Evolutionary conservation across 2,329 filamentous ascomycete genomes (phyloP), one percentile per base, ranked within the genome.

Genomic region (Phaeophleospora eucalypticola): DNA sequence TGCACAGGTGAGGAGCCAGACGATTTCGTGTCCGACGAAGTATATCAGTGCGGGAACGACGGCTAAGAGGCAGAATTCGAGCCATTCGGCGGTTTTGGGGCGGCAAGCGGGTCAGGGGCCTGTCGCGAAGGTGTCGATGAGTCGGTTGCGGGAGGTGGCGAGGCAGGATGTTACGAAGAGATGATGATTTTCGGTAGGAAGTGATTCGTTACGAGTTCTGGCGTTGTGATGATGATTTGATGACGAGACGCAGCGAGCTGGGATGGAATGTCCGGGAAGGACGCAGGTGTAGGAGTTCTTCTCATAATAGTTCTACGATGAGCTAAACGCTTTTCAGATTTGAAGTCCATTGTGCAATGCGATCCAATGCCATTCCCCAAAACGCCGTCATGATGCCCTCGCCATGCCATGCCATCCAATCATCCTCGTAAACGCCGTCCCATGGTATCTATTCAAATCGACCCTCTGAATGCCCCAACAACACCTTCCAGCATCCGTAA

Each of bases 401-500:
- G 24, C 24, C 24, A 29, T n/a, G n/a, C 33, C n/a, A 32, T 36
- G 34, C 34, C 21, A 40, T 27, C 35, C 16, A 16, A 44, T 44
- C 35, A 34, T 35, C 17, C 6, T 4, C 24, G 3, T n/a, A 19
- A 34, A 20, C 36, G 17, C 15, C 34, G 24, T 7, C 6, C 6
- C 24, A 29, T 7, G n/a, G n/a, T n/a, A 29, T 12, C 24, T 12
- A 6, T 7, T 45, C 39, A 47, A 10, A 47, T 9, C 19, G 32
- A 37, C 4, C 32, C 39, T 27, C 32, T 42, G 21, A 57, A 53
- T 14, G 49, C 48, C 33, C 45, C 44, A 8, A 91, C 84, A 40
- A 94, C 85, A 54, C 77, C 82, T 51, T 78, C 80, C 65, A 98
- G 68, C 86, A 97, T 90, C 63, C 81, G 80, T 64, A 97, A 72